Percentiles rank a stretch among this genome's conserved stretches.
Evolutionary conservation across 2,329 filamentous ascomycete species (phyloP).

Genomic region (Monosporascus sp.): DNA sequence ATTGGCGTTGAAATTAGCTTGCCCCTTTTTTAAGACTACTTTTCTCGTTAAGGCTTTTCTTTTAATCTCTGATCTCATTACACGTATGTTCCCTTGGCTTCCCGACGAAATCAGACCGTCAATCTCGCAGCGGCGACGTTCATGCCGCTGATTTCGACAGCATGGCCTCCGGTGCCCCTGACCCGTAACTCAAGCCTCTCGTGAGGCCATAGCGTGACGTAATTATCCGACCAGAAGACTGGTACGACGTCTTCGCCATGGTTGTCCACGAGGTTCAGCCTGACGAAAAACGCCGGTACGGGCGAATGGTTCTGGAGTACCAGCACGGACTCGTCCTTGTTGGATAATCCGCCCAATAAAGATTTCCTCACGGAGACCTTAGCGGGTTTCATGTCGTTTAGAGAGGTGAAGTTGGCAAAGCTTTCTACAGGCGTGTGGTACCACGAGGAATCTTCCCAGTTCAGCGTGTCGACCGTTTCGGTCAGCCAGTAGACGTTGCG

Average conservation of each 20-base stretch:
- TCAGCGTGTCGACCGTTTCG: slow-evolving; percentile 38
- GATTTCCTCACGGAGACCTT: slow-evolving; percentile 26
- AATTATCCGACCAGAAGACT: slow-evolving; percentile 57
- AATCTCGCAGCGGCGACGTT: slow-evolving; percentile 13
- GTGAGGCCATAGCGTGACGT: slow-evolving; percentile 53
- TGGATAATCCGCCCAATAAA: background rate
- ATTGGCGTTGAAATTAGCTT: too few relatives aligned
- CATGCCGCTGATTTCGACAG: slow-evolving; percentile 22
- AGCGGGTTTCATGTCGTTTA: slow-evolving; percentile 35
- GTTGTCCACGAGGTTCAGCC: slow-evolving; percentile 42
- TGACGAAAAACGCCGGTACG: slow-evolving; percentile 53
- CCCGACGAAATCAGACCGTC: background rate
- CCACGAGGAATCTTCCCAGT: slow-evolving; percentile 54
- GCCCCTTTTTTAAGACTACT: background rate
- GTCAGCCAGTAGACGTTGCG: slow-evolving; percentile 58
- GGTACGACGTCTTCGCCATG: slow-evolving; percentile 41
- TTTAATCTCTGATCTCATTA: too few relatives aligned
- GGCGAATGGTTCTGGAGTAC: slow-evolving; percentile 45
- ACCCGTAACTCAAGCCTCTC: slow-evolving; percentile 42
- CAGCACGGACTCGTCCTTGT: slow-evolving; percentile 21
- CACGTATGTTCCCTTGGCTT: too few relatives aligned
- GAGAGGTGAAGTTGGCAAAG: slow-evolving; percentile 42
- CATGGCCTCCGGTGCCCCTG: slow-evolving; percentile 14
- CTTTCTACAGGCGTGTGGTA: slow-evolving; percentile 50
- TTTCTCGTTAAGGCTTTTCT: background rate